Conservation (phyloP, 2,329 filamentous ascomycete genomes). For the Exserohilum rostratum region DNA sequence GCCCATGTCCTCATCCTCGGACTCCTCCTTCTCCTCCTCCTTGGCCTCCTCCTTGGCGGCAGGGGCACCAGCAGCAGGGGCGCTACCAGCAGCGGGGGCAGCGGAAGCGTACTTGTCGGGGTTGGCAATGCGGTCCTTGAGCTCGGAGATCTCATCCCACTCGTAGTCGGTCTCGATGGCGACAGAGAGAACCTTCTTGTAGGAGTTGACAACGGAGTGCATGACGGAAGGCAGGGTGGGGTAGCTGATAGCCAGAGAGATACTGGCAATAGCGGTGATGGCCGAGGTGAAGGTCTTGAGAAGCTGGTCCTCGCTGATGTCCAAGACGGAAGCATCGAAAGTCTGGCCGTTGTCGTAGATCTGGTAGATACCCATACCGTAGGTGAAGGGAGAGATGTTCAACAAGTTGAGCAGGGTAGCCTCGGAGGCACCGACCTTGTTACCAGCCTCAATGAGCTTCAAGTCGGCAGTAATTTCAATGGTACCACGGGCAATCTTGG, state of each 20-base stretch:
- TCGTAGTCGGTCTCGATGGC: slow-evolving; percentile 88
- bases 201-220: slow-evolving; percentile 94
- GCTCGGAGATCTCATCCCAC: slow-evolving; percentile 94
- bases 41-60: slow-evolving; percentile 56
- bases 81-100: slow-evolving; percentile 69
- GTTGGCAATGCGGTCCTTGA: slow-evolving; percentile 99
- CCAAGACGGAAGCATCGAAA: slow-evolving; percentile 84
- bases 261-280: slow-evolving; percentile 83
- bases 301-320: slow-evolving; percentile 94
- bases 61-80: slow-evolving; percentile 58
- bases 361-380: slow-evolving; percentile 95
- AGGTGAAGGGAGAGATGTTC: slow-evolving; percentile 83
- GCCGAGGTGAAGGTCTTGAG: slow-evolving; percentile 80
- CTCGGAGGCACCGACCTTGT: slow-evolving; percentile 98
- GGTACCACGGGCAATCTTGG: slow-evolving; percentile 99
- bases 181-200: slow-evolving; percentile 95
- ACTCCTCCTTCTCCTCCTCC: slow-evolving; percentile 62
- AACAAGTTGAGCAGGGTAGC: slow-evolving; percentile 99
- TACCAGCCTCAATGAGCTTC: slow-evolving; percentile 92
- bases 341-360: slow-evolving; percentile 98
- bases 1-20: slow-evolving; percentile 61
- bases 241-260: slow-evolving; percentile 93
- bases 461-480: slow-evolving; percentile 99
- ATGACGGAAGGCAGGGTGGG: slow-evolving; percentile 95
- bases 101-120: slow-evolving; percentile 92